Conservation (phyloP, 1,284 basidiomycete genomes). For the Cystobasidiaceae sp. region DNA sequence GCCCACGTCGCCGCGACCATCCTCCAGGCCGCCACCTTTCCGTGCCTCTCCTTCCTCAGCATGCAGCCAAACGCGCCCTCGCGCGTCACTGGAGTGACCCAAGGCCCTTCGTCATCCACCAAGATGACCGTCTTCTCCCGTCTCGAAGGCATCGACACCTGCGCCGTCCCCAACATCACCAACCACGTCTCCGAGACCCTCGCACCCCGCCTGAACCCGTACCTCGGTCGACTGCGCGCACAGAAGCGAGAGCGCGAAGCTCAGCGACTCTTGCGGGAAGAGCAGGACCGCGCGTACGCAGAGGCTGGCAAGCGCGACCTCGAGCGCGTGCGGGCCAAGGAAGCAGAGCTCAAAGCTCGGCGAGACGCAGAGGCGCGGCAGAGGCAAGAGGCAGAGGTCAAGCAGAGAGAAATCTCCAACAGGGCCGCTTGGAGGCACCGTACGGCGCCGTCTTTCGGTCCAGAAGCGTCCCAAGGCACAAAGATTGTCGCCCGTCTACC, state of each 20-base stretch:
- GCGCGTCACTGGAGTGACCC: background rate
- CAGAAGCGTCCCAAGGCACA: constrained; percentile 49
- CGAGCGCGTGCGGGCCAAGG: constrained; percentile 54
- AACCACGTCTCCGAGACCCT: constrained; percentile 64
- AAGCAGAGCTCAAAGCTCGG: constrained; percentile 35
- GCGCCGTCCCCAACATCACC: constrained; percentile 57
- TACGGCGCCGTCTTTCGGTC: constrained; percentile 50
- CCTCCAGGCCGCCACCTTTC: constrained; percentile 80
- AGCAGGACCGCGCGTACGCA: constrained; percentile 74
- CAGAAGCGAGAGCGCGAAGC: constrained; percentile 55
- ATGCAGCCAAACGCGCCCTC: constrained; percentile 58
- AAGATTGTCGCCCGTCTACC: constrained; percentile 65
- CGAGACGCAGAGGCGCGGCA: too few relatives aligned
- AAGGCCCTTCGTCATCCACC: constrained; percentile 50
- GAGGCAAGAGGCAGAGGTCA: constrained; percentile 47
- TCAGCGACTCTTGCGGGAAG: constrained; percentile 65
- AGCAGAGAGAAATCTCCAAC: constrained; percentile 47
- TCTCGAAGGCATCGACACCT: constrained; percentile 63
- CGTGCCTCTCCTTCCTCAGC: constrained; percentile 83
- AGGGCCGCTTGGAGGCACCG: constrained; percentile 46
- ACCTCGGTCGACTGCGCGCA: constrained; percentile 59
- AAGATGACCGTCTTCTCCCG: constrained; percentile 73
- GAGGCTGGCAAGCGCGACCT: constrained; percentile 64
- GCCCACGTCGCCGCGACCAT: constrained; percentile 79
- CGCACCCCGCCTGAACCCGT: constrained; percentile 70